These are phyloP conservation scores for Heliosperma pusillum DNA, from an alignment of 148 eudicot species.

Conservation along the genomic window DNA sequence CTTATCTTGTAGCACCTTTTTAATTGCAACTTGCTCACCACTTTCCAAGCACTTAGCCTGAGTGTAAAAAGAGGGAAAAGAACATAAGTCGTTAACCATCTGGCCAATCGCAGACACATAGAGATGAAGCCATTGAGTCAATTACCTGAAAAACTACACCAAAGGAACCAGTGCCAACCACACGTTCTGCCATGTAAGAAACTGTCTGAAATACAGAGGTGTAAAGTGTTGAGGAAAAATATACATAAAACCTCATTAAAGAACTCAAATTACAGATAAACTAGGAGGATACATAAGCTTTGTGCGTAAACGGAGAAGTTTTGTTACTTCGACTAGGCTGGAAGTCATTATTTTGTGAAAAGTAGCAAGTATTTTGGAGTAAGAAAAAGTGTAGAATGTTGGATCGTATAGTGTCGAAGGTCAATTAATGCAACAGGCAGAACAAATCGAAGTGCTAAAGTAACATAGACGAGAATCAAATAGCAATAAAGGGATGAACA, in stretches of 20 bases:
- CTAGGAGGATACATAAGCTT: background rate
- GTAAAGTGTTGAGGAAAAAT: slow-evolving; percentile 6
- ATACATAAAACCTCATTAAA: slow-evolving; percentile 2
- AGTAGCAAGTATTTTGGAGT: background rate
- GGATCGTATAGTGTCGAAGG: background rate
- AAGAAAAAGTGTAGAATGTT: background rate
- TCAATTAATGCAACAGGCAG: background rate
- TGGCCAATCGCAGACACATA: background rate
- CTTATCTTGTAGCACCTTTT: slow-evolving; percentile 90
- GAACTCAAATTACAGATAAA: background rate
- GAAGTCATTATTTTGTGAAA: background rate
- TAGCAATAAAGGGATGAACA: background rate
- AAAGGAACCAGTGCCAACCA: slow-evolving; percentile 95
- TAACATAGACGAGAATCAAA: background rate
- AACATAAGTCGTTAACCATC: background rate
- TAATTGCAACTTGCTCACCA: slow-evolving; percentile 87
- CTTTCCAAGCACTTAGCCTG: slow-evolving; percentile 92
- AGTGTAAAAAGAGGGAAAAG: slow-evolving; percentile 5
- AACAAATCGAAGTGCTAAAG: background rate
- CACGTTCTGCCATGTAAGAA: slow-evolving; percentile 91
- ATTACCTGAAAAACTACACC: slow-evolving; percentile 91
- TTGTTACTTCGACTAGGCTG: background rate
- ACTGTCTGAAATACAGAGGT: slow-evolving; percentile 47
- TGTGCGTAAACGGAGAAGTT: background rate
- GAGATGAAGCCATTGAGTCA: slow-evolving; percentile 1